Evolutionary conservation across 192 early-diverging fungal species (phyloP), one percentile per base, ranked within the genome.

Genomic region (Rhizophagus prolifer): DNA sequence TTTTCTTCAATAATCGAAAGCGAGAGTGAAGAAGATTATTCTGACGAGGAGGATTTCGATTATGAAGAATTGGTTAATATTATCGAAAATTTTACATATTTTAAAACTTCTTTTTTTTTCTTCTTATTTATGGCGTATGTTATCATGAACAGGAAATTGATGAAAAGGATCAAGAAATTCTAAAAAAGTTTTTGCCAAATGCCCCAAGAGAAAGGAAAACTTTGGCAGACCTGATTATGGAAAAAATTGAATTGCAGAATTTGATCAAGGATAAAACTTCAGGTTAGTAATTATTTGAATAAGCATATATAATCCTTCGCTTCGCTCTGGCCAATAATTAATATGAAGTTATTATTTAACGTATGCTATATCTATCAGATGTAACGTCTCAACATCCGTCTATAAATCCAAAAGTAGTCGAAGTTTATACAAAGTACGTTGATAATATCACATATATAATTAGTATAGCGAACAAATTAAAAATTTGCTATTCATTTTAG

Each of bases 161-260:
- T 72, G 90, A 90, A 78, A 82, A 78, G 2, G 97, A 97, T 79
- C 91, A 88, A 36, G 89, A 88, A 36, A 79, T 95, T n/a, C 88
- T 98, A 74, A 92, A 93, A 69, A 95, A 95, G 83, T 99, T 96
- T 81, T 90, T 99, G 89, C 91, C 91, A 9, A 84, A 86, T 54
- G 95, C 93, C 26, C 95, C 94, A 23, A 84, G 81, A 50, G 91
- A 93, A 82, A 93, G 93, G 74, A 90, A 93, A 81, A 97, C 94
- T 46, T 88, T 99, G 47, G 94, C 97, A 4, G 96, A 99, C 78
- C 82, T 99, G 63, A 99, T 99, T 80, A 96, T 97, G 94, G 89
- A 91, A 76, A 97, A 97, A 86, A 96, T 99, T 77, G 88, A 92
- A 71, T 89, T 91, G 64, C 90, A 91, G 74, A 89, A 94, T 79